A percentile compares a stretch with the other conserved stretches of the same genome.
Conservation (phyloP, 176 grass and related monocot genomes). For the Aegilops umbellulata region DNA sequence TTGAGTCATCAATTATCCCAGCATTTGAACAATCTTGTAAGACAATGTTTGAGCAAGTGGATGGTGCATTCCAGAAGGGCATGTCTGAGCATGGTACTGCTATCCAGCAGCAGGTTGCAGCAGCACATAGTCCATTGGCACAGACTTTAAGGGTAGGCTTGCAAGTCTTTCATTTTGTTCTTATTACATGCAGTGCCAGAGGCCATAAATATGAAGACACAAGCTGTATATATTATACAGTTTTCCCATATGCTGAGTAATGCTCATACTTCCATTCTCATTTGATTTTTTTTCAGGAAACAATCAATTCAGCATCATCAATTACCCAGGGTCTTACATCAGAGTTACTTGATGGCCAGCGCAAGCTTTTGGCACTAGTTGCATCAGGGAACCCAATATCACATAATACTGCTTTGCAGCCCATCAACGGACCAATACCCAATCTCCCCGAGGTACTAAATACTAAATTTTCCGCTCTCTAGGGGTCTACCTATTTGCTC, state of each 20-base stretch:
- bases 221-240: not conserved
- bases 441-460: conserved; percentile 60
- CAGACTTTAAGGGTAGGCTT: conserved; percentile 69
- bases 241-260: not conserved
- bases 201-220: not conserved
- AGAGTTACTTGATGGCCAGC: conserved; percentile 85
- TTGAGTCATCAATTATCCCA: conserved; percentile 80
- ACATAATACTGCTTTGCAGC: conserved; percentile 43
- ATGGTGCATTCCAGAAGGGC: conserved; percentile 84
- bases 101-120: conserved; percentile 66
- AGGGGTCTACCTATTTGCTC: not conserved
- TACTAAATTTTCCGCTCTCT: not conserved
- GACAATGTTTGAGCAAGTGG: conserved; percentile 84
- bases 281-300: conserved; percentile 58
- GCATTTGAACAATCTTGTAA: conserved; percentile 93
- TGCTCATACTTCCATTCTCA: conserved; percentile 4
- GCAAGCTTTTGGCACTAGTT: conserved; percentile 76
- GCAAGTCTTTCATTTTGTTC: conserved; percentile 5
- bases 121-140: conserved; percentile 74
- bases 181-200: not conserved
- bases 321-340: conserved; percentile 65
- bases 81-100: conserved; percentile 74
- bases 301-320: conserved; percentile 73
- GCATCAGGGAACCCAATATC: conserved; percentile 49
- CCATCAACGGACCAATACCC: conserved; percentile 51